Evolutionary conservation across 192 early-diverging fungal species (phyloP), one percentile per base, ranked within the genome.

Genomic region (Coemansia sp.): DNA sequence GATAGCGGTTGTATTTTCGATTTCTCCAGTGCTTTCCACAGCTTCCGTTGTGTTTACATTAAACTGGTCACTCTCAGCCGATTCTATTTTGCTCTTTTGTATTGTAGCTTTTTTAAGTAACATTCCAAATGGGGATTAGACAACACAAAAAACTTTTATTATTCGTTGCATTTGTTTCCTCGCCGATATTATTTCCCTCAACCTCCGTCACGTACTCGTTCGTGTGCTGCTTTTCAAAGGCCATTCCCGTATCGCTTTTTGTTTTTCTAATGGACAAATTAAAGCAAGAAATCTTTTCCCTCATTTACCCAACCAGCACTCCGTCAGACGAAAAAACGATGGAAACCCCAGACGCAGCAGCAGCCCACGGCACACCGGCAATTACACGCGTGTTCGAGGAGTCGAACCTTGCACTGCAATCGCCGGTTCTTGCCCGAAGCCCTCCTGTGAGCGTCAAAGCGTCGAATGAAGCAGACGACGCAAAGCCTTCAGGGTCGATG

Each of bases 401-500:
- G 11, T 54, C 36, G 1, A 60, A 67, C 37, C 37, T 73, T 55
- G 48, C 70, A n/a, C 36, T 67, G 33, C 60, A 66, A 47, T 73
- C 70, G 50, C 57, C 62, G 31, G 65, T 67, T 64, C 55, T 66
- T n/a, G 59, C 57, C 14, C 70, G 67, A 20, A 73, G 59, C 50
- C 70, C 64, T 11, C 36, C 48, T 22, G 36, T 38, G 19, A 29
- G 41, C 0, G 42, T 9, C 25, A 20, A 17, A 33, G 53, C 47
- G 20, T 14, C 54, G 61, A 45, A 14, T 28, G 27, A 28, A 50
- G 11, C 41, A 15, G 20, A 11, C 40, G 14, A 42, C 33, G n/a
- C 23, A 28, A 59, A 30, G 30, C 23, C 38, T 4, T 27, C 28
- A 10, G 44, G 38, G n/a, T 69, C 64, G 11, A 61, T 61, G 30